Evolutionary conservation across 2,329 filamentous ascomycete genomes (phyloP).

Genomic region (Pyrenochaeta sp.): DNA sequence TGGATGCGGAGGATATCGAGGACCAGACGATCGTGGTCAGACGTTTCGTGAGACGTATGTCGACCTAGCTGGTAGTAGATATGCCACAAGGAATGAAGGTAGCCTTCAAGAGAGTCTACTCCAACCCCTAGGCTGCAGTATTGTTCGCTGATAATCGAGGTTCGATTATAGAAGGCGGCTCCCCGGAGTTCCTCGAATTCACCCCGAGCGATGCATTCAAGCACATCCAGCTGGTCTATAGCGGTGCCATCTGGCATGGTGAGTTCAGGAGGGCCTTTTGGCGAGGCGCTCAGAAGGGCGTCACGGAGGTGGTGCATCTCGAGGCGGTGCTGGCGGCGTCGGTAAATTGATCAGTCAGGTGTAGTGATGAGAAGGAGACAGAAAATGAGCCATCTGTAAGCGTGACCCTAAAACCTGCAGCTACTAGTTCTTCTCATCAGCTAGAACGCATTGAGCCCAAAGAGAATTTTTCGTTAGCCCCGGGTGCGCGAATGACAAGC

Average conservation of each 20-base stretch:
- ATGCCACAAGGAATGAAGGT: conserved; percentile 16
- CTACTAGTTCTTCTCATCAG: not conserved
- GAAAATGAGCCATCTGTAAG: not conserved
- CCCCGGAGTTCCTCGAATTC: conserved; percentile 6
- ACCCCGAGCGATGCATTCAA: conserved; percentile 7
- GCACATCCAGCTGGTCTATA: conserved; percentile 3
- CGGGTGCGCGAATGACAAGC: too few relatives aligned
- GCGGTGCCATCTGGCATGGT: not conserved
- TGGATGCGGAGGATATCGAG: conserved; percentile 14
- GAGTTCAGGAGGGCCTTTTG: conserved; percentile 8
- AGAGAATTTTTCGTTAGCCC: too few relatives aligned
- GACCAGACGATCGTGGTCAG: conserved; percentile 11
- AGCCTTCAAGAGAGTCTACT: conserved; percentile 14
- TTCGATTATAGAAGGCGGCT: conserved; percentile 11
- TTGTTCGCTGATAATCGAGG: conserved; percentile 8
- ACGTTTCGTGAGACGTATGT: conserved; percentile 11
- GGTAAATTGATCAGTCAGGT: not conserved
- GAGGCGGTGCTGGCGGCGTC: not conserved
- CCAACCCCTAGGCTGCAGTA: conserved; percentile 11
- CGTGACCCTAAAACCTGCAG: not conserved
- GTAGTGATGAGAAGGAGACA: not conserved
- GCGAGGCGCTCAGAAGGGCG: conserved; percentile 1
- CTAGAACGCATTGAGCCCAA: too few relatives aligned
- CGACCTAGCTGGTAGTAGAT: conserved; percentile 6
- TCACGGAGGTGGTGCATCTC: conserved; percentile 8